These are phyloP conservation scores for Cetraspora pellucida DNA, from an alignment of 192 early-diverging fungal species.

Conservation along the genomic window DNA sequence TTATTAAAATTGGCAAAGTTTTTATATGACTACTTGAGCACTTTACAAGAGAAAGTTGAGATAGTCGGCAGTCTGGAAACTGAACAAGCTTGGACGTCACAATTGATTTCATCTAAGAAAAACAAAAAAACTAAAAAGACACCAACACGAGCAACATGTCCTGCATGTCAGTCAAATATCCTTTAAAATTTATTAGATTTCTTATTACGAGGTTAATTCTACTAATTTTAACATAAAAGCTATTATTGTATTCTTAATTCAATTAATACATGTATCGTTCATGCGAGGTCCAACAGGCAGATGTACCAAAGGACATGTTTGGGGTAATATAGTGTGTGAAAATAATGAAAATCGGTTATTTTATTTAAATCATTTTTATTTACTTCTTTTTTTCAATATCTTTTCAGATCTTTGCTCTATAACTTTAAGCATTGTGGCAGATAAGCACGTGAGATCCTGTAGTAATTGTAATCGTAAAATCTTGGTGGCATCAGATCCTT, in stretches of 20 bases:
- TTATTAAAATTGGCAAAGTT: slow-evolving; percentile 4
- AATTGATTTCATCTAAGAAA: not conserved
- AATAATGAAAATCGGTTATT: not conserved
- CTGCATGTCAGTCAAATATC: slow-evolving; percentile 11
- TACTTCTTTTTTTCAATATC: not conserved
- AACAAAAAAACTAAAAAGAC: not conserved
- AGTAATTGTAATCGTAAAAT: slow-evolving; percentile 11
- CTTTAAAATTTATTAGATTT: not conserved
- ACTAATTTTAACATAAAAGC: not conserved
- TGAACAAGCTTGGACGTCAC: not conserved
- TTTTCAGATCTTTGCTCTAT: slow-evolving; percentile 1
- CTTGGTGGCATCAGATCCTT: not conserved
- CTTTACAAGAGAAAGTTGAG: not conserved
- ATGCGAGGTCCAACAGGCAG: not conserved
- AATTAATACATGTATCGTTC: not conserved
- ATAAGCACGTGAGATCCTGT: not conserved
- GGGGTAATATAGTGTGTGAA: not conserved
- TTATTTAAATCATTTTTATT: no score
- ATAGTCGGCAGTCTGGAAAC: not conserved
- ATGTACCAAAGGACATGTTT: slow-evolving; percentile 8
- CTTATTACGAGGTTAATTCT: not conserved
- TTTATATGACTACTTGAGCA: not conserved
- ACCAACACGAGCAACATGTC: slow-evolving; percentile 10
- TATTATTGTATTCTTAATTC: not conserved
- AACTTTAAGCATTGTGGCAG: not conserved